Conservation (phyloP, 176 grass and related monocot genomes). For the Lolium rigidum region DNA sequence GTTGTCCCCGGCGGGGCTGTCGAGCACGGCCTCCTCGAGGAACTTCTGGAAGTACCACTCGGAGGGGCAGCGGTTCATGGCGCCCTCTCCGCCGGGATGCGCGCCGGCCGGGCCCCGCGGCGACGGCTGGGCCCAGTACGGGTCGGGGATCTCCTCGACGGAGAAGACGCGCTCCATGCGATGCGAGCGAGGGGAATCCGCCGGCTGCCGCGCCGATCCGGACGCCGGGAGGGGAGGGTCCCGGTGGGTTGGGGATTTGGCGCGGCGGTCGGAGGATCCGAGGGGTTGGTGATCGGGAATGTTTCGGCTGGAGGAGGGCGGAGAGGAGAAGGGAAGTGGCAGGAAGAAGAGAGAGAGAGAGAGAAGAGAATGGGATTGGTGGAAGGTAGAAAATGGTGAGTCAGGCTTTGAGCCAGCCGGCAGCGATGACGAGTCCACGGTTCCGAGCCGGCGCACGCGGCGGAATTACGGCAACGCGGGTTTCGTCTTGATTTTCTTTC, state of each 20-base stretch:
- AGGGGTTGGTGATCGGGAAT: conserved; percentile 38
- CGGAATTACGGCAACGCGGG: background rate
- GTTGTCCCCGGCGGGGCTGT: conserved; percentile 30
- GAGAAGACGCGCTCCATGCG: conserved; percentile 90
- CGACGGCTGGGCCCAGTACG: conserved; percentile 59
- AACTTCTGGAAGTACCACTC: conserved; percentile 99
- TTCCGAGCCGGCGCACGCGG: conserved; percentile 30
- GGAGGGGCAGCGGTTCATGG: conserved; percentile 77
- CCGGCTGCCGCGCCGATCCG: background rate
- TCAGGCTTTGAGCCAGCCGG: background rate
- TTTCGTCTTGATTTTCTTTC: background rate
- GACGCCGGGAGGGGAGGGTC: background rate
- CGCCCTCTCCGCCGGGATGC: conserved; percentile 7
- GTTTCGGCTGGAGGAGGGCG: background rate
- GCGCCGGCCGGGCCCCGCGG: background rate
- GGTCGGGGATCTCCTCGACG: conserved; percentile 75
- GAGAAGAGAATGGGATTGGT: background rate
- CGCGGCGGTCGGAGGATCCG: conserved; percentile 20
- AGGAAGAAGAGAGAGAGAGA: background rate
- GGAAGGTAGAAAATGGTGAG: conserved; percentile 3
- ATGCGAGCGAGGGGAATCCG: background rate
- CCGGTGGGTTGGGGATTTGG: background rate
- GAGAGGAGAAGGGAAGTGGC: background rate
- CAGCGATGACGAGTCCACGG: conserved; percentile 1
- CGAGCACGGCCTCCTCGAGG: conserved; percentile 72